Evolutionary conservation across 176 grass and related monocot genomes (phyloP), one percentile per base, ranked within the genome.

Genomic region (Triticum turgidum): DNA sequence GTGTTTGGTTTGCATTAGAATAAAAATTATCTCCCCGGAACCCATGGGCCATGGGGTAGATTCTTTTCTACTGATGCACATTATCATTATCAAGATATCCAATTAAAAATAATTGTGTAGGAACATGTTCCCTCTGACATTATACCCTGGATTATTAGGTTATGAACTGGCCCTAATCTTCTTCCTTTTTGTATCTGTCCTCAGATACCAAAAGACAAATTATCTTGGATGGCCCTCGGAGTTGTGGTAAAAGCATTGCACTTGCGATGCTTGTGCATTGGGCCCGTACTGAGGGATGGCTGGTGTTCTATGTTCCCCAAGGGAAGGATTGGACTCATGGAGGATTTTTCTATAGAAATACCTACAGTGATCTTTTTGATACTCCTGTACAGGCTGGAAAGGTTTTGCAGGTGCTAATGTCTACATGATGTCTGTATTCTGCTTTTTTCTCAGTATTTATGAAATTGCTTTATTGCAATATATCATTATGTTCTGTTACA

Each of bases 201-300:
- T 64, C 84, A 98, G 96, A 92, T 65, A 41, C 67, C 69, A 95
- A 92, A 81, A 94, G 86, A 79, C 93, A 98, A 84, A 98, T 98
- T 80, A 83, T 98, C 34, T 90, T 98, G 71, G 96, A 96, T 94
- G 96, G 96, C 63, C 96, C 93, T 12, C 84, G 91, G 52, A 94
- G 96, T 67, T 90, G 88, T 59, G 96, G 96, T 65, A 98, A 98
- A 91, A 98, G 93, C 75, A 91, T 94, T 79, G 89, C 91, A 82
- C 92, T 98, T 83, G 93, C 96, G 29, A 94, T 98, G 96, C 93
- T 98, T 90, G 96, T 98, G 52, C 93, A 96, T 42, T 98, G 96
- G 96, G 96, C 96, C 74, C 93, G 96, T 86, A 92, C 88, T 83
- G 88, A 96, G 88, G 93, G 93, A 79, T 98, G 96, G 96, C 82